Base-by-base conservation (phyloP, 2,329 filamentous ascomycete species). In the Phyllosticta citribraziliensis region DNA sequence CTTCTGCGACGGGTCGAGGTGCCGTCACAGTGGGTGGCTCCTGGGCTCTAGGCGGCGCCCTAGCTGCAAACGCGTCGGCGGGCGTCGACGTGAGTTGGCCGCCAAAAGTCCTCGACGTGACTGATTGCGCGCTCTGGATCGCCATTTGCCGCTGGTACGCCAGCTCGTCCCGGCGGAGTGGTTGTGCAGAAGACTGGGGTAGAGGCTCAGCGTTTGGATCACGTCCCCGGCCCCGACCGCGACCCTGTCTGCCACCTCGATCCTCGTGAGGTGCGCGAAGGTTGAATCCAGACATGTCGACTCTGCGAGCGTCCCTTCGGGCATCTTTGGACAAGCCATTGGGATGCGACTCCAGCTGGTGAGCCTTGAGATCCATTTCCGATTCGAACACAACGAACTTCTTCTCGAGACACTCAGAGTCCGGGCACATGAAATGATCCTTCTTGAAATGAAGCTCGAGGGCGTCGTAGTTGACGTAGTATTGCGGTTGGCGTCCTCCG, bases 331-430 rank as follows among this genome's bases (percentile, higher is more conserved):
- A 90, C 24, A 95, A 73, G 0, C 87, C 84, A 66, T 86, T 85
- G 0, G 87, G 90, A 70, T 99, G 94, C 59, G 87, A 84, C 67
- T 88, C 87, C 10, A 99, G 76, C 72, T 96, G 90, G 75, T 99
- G 94, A 2, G 88, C 94, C 73, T 97, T 96, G 55, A 99, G 77
- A 69, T 99, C 94, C 80, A 99, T 86, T 69, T 97, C 90, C 0
- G 91, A 92, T 60, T 91, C 90, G 67, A 99, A 99, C 0, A 97
- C 94, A 30, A 97, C 88, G 71, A 97, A 97, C 72, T 97, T 97
- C 82, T 96, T 96, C 67, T 97, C 94, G 70, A 94, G 72, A 69
- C 94, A 99, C 70, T 96, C 92, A 59, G 83, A 81, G 68, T 99
- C 91, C 6, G 84, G 74, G 70, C 94, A 99, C 0, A 92, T 77